Evolutionary conservation across 495 filamentous ascomycete genomes (phyloP), one percentile per base, ranked within the genome.

Genomic region (Podospora appendiculata): DNA sequence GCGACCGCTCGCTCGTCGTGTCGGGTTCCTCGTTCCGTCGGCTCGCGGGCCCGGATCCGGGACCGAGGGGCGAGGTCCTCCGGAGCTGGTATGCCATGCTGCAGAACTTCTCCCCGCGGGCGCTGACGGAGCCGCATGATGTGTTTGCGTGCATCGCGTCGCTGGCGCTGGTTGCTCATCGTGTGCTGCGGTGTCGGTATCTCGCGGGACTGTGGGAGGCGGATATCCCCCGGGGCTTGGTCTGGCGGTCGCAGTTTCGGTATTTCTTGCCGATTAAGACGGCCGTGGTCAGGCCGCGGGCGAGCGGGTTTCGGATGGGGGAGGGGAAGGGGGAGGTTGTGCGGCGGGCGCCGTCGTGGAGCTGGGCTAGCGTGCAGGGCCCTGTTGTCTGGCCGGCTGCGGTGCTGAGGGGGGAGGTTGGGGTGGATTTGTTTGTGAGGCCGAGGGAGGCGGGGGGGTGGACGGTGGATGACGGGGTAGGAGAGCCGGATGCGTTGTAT

Each of bases 1-100:
- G 50, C 0, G 16, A 18, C 1, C 25, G 25, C 2, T 2, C 25
- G 5, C 25, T 25, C 25, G 5, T 25, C 25, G 5, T 2, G 2
- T 25, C 25, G 5, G 25, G 2, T 25, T 40, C 33, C 12, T 13
- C 41, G 33, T 36, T 38, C 50, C 8, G 14, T 32, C 1, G 44
- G 18, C 25, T 52, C 32, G 1, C 7, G 12, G 12, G 34, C 18
- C 44, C 32, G 6, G 9, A 9, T 7, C 7, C 41, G n/a, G 3
- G 50, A 19, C 13, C n/a, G 32, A 38, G 33, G 17, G 2, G 19
- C 3, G 32, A 45, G 12, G 50, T 52, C 0, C 9, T 52, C 41
- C n/a, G 50, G 1, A 14, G 12, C 7, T 52, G 50, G 50, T 52
- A 52, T 14, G 41, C 16, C 1, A 45, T 52, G 50, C 41, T 52